Evolutionary conservation across 2,329 filamentous ascomycete genomes (phyloP).

Genomic region (Zasmidium angulare): DNA sequence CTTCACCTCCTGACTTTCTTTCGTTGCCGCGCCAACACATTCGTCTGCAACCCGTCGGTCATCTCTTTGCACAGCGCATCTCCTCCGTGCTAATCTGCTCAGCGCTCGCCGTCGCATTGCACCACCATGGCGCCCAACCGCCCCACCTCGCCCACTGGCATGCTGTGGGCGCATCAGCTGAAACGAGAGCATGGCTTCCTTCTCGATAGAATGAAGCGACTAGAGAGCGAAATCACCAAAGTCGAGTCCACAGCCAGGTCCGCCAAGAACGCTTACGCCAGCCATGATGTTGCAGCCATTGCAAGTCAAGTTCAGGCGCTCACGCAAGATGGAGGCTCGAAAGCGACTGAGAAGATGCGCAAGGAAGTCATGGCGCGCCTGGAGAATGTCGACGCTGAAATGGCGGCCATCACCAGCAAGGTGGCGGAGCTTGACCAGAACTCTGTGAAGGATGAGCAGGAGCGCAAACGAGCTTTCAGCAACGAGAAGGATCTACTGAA

Average conservation of each 20-base stretch:
- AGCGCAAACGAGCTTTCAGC: conserved; percentile 17
- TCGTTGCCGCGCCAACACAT: too few relatives aligned
- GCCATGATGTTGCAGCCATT: conserved; percentile 14
- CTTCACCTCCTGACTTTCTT: background rate
- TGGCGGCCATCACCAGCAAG: conserved; percentile 19
- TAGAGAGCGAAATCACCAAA: conserved; percentile 30
- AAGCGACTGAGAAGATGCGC: conserved; percentile 10
- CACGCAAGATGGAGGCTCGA: conserved; percentile 2
- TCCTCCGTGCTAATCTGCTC: too few relatives aligned
- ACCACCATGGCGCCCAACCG: conserved; percentile 13
- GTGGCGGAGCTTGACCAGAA: conserved; percentile 17
- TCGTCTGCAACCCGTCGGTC: too few relatives aligned
- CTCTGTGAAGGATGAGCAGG: conserved; percentile 9
- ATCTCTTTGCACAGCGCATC: too few relatives aligned
- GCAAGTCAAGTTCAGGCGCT: conserved; percentile 20
- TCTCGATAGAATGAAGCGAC: conserved; percentile 35
- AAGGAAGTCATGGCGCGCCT: conserved; percentile 15
- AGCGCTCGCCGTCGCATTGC: too few relatives aligned
- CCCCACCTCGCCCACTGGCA: conserved; percentile 25
- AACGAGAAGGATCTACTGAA: conserved; percentile 25
- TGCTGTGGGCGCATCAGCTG: conserved; percentile 44
- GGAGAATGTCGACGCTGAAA: conserved; percentile 11
- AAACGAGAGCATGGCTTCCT: conserved; percentile 39
- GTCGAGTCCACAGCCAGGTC: conserved; percentile 9
- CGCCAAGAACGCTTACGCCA: conserved; percentile 5